phyloP scores from a whole-genome alignment of 768 basidiomycete species.

The Mycena galericulata region DNA sequence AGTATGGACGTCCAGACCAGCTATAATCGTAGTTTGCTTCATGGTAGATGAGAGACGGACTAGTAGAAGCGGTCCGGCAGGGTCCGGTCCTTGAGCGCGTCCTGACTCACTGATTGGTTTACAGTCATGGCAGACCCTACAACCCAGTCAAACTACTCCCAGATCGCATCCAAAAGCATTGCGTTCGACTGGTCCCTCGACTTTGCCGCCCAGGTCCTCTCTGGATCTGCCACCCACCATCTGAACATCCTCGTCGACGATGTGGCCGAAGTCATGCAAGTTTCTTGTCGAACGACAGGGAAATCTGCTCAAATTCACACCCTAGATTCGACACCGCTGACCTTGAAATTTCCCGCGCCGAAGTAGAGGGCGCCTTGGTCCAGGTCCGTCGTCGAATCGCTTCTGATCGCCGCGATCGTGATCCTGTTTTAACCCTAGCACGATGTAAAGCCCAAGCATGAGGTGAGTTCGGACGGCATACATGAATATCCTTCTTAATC shows the following conservation, averaged over 20 bases:
- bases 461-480: too few species aligned
- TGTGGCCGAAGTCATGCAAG: constrained; percentile 73
- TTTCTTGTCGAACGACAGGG: too few species aligned
- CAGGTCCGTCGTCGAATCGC: constrained; percentile 51
- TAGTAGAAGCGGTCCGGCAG: too few species aligned
- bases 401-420: too few species aligned
- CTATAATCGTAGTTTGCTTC: constrained; percentile 43
- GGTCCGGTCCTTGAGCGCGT: too few species aligned
- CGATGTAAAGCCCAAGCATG: constrained; percentile 66
- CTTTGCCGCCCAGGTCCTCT: constrained; percentile 70
- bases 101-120: too few species aligned
- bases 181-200: constrained; percentile 85
- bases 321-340: constrained; percentile 80
- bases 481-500: too few species aligned
- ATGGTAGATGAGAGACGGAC: not conserved
- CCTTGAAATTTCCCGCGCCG: constrained; percentile 67
- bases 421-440: constrained; percentile 52
- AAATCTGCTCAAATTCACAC: too few species aligned
- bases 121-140: too few species aligned
- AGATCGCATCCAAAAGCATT: constrained; percentile 75
- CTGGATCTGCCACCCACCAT: constrained; percentile 76
- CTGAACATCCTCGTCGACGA: constrained; percentile 66
- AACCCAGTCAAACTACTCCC: constrained; percentile 83
- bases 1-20: constrained; percentile 52
- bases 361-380: constrained; percentile 63